Evolutionary conservation across 108 stramenopile genomes (phyloP).

Genomic region (Stephanodiscus minutulus): DNA sequence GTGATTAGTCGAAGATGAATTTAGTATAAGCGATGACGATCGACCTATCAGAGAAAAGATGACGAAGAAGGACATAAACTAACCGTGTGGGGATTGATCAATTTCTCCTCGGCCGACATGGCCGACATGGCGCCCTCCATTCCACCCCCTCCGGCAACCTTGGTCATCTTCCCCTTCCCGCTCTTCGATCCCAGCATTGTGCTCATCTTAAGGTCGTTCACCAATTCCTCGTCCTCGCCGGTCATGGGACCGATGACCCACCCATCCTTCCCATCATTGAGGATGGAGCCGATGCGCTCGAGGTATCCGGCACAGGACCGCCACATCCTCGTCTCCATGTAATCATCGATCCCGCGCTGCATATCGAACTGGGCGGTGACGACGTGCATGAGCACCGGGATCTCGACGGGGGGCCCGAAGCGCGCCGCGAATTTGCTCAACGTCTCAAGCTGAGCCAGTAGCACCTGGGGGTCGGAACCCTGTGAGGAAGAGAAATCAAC

Average conservation of each 20-base stretch:
- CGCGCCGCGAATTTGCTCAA: slow-evolving; percentile 74
- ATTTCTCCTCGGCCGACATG: slow-evolving; percentile 74
- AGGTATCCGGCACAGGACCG: slow-evolving; percentile 84
- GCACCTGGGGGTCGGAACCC: slow-evolving; percentile 73
- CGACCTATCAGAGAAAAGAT: not conserved
- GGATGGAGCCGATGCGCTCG: slow-evolving; percentile 71
- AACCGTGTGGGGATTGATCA: slow-evolving; percentile 82
- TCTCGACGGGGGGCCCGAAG: slow-evolving; percentile 90
- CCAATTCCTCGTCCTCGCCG: slow-evolving; percentile 63
- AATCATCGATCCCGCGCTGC: slow-evolving; percentile 94
- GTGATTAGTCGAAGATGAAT: not conserved
- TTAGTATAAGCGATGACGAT: not conserved
- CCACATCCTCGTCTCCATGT: slow-evolving; percentile 95
- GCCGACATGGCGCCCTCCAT: slow-evolving; percentile 77
- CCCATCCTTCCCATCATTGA: slow-evolving; percentile 65
- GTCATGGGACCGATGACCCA: slow-evolving; percentile 66
- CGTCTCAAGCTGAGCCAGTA: slow-evolving; percentile 88
- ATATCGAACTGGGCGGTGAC: slow-evolving; percentile 93
- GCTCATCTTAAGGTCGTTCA: slow-evolving; percentile 67
- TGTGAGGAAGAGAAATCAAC: no score
- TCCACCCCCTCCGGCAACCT: slow-evolving; percentile 47
- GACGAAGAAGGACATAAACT: not conserved
- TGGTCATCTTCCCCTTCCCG: slow-evolving; percentile 65
- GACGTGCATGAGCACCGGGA: slow-evolving; percentile 96
- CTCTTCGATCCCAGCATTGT: slow-evolving; percentile 39